Evolutionary conservation across 441 rosid species (phyloP).

Genomic region (Melastoma candidum): DNA sequence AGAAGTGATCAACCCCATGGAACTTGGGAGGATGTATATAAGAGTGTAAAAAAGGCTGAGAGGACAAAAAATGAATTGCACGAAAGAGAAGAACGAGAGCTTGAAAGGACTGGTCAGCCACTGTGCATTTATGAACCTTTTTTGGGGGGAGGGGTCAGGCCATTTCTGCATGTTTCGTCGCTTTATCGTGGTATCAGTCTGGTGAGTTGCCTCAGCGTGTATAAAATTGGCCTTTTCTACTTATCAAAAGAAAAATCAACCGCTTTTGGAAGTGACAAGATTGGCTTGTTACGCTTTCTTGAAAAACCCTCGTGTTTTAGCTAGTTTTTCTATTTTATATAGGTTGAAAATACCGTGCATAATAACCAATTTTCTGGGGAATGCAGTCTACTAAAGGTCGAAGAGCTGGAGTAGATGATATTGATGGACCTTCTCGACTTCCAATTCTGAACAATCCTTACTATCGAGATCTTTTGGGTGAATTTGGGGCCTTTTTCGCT

Average conservation of each 20-base stretch:
- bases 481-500: constrained; percentile 86
- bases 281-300: too few species aligned
- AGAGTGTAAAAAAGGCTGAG: constrained; percentile 75
- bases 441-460: constrained; percentile 64
- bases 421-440: constrained; percentile 85
- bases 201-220: constrained; percentile 39
- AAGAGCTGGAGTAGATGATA: constrained; percentile 76
- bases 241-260: too few species aligned
- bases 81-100: constrained; percentile 92
- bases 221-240: background rate
- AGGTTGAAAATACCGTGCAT: too few species aligned
- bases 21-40: constrained; percentile 96
- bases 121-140: constrained; percentile 91
- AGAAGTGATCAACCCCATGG: constrained; percentile 69
- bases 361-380: constrained; percentile 4
- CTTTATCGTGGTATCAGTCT: constrained; percentile 87
- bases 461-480: constrained; percentile 82
- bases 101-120: constrained; percentile 84
- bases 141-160: constrained; percentile 90
- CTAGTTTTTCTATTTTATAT: too few species aligned
- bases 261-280: too few species aligned
- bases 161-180: constrained; percentile 69
- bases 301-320: too few species aligned
- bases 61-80: constrained; percentile 69
- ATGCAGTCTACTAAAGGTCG: constrained; percentile 79